Evolutionary conservation across 164 flowering plant genomes (phyloP), one percentile per base, ranked within the genome.

Genomic region (Macadamia tetraphylla): DNA sequence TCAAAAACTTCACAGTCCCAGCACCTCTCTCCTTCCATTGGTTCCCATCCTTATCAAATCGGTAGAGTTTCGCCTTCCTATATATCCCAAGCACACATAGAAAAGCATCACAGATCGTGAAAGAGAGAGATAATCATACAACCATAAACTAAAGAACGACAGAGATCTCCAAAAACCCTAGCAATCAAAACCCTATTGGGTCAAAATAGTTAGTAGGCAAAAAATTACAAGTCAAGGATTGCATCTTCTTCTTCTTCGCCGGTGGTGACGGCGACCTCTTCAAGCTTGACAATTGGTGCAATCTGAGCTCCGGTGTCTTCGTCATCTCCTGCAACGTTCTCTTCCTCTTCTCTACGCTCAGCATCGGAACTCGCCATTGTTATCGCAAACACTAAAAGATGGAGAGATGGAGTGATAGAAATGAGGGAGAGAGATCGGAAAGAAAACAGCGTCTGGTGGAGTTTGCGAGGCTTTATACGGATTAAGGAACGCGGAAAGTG

Each of bases 291-390:
- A 73, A 92, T 88, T 29, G 98, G 98, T 6, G 96, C 91, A 14
- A 92, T 82, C 68, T 86, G 90, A 9, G 96, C 98, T 40, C 98
- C 98, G 56, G 96, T 90, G 69, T 90, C 96, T 66, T 92, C 98
- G 10, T 91, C 97, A 7, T 89, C 97, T 6, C 69, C 83, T 52
- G 76, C 74, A n/a, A 79, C 77, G 11, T 76, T 71, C 8, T 78
- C 81, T 15, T 82, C 90, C 35, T 82, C 92, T n/a, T 84, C 86
- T 64, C 79, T 75, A 78, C 74, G 85, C 69, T 82, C 84, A 52
- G 84, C 80, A 48, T 85, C 81, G 52, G 56, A 70, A 68, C 74
- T 77, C 14, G 87, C 80, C 87, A 84, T 84, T 6, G 67, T 10
- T n/a, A 49, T 49, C 53, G 53, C 11, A 6, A 4, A 12, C 44